phyloP scores from a whole-genome alignment of 306 rosid genomes.

The Corylus heterophylla region DNA sequence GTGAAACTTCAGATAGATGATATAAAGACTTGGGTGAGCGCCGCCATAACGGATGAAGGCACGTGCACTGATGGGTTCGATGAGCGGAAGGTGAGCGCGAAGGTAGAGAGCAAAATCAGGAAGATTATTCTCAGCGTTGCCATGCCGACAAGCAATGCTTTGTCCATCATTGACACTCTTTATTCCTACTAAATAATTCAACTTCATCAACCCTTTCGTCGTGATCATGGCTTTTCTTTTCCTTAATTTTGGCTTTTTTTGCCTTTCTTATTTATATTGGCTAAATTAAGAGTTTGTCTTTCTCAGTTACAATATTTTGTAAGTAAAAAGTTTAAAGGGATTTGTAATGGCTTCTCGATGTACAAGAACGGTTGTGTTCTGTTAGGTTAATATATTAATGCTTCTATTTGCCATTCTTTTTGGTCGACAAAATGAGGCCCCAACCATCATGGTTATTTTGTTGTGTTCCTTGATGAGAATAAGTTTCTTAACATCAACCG shows the following conservation, averaged over 20 bases:
- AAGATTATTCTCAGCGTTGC: neutral
- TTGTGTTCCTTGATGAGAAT: no score
- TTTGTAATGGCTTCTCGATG: neutral
- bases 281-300: no score
- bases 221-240: neutral
- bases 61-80: constrained; percentile 43
- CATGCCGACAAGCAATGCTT: constrained; percentile 27
- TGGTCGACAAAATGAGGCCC: neutral
- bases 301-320: no score
- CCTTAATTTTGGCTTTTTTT: neutral
- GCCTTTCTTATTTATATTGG: no score
- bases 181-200: neutral
- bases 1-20: constrained; percentile 13
- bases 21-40: constrained; percentile 45
- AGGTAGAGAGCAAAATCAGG: constrained; percentile 12
- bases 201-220: neutral
- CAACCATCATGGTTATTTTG: no score
- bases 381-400: neutral
- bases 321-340: no score
- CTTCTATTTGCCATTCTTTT: neutral
- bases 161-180: constrained; percentile 17
- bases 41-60: constrained; percentile 34
- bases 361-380: neutral
- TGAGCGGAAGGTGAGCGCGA: constrained; percentile 1
- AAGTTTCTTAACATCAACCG: no score